Evolutionary conservation across 176 grass and related monocot genomes (phyloP).

Genomic region (Thalia dealbata): DNA sequence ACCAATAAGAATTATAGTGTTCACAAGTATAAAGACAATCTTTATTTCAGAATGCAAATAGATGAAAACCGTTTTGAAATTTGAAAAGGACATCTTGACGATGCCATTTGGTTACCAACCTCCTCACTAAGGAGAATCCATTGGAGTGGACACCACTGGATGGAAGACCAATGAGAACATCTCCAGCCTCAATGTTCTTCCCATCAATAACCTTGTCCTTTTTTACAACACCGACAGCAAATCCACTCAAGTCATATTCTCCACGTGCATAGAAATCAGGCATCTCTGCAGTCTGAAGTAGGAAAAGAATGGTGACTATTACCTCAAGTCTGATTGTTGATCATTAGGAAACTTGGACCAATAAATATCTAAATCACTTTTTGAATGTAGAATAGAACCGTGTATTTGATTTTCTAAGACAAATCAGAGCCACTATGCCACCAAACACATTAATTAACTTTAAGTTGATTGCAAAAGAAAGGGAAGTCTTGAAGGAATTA

Average conservation of each 20-base stretch:
- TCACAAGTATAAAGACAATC: neutral
- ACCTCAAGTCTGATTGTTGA: neutral
- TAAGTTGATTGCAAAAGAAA: neutral
- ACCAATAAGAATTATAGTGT: too few species aligned
- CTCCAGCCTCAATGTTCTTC: conserved; percentile 74
- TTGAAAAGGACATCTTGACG: too few species aligned
- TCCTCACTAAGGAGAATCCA: conserved; percentile 90
- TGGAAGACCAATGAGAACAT: conserved; percentile 87
- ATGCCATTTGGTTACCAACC: conserved; percentile 24
- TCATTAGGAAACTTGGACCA: neutral
- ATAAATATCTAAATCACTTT: neutral
- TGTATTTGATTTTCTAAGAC: neutral
- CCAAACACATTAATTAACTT: neutral
- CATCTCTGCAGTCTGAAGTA: conserved; percentile 91
- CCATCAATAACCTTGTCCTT: conserved; percentile 79
- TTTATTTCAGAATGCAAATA: neutral
- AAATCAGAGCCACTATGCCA: neutral
- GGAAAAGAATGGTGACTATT: neutral
- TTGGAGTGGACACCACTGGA: conserved; percentile 98
- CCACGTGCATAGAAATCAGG: conserved; percentile 80
- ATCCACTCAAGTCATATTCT: conserved; percentile 94
- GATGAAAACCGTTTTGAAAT: too few species aligned
- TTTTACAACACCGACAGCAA: conserved; percentile 81
- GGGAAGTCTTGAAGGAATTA: conserved; percentile 16
- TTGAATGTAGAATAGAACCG: too few species aligned